Base-by-base conservation (phyloP, 192 early-diverging fungal genomes). In the Physocladia obscura region DNA sequence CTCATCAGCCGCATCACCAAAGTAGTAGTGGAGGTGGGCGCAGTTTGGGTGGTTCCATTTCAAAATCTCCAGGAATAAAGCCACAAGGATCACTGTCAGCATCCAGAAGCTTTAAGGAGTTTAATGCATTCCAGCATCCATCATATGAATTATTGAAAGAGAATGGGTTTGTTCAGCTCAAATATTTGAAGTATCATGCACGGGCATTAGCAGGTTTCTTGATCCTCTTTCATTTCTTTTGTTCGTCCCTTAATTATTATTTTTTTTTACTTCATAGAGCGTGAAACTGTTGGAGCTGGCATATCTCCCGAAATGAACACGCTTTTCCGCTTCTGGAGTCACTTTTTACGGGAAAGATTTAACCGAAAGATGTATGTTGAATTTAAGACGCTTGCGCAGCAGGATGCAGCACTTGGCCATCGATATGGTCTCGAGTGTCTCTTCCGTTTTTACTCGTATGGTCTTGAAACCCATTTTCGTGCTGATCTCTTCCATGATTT, bases 101-200 rank as follows among this genome's bases (percentile, higher is more conserved):
- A n/a, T n/a, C n/a, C 55, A 24, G 48, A 24, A 75, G 73, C 32
- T 82, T 63, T 69, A 82, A 82, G 49, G 81, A 82, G 54, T 79
- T 81, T 60, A 37, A 73, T 26, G 71, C 71, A 22, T 81, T 84
- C 76, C 79, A 84, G 82, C 96, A 98, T 76, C 96, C 96, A 1
- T 89, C 87, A 50, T 94, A 96, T 75, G 94, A 94, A 74, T 82
- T 98, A 22, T 78, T 98, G 77, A 91, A 90, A 60, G 96, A 98
- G 80, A 93, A 94, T 76, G 96, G 96, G n/a, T 98, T 96, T 72
- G 83, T 96, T 62, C 94, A 98, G 83, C 92, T 96, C 79, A 96
- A 94, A 76, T 98, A 98, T 78, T 86, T 90, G 74, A 91, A 94
- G 77, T 98, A 93, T 81, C 93, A 92, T 70, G 89, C 88, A 62